These are phyloP conservation scores for Xylaria digitata DNA, from an alignment of 2,329 filamentous ascomycete genomes.

Conservation along the genomic window DNA sequence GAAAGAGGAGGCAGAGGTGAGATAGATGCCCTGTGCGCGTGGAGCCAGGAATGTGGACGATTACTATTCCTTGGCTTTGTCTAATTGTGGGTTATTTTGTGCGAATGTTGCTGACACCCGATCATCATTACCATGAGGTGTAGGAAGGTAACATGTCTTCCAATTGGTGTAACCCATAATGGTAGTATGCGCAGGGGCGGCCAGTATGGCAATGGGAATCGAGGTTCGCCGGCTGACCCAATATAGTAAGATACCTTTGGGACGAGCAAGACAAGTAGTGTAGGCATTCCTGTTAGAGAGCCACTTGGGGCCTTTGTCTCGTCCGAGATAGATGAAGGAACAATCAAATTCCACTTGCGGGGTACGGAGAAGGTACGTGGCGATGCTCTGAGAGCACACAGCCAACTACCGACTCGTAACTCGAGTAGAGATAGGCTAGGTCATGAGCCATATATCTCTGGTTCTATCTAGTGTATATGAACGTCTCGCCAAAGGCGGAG, in stretches of 20 bases:
- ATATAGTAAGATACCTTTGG: constrained; percentile 12
- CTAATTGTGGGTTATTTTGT: constrained; percentile 22
- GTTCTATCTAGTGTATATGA: neutral
- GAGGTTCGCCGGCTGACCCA: constrained; percentile 10
- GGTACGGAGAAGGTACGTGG: constrained; percentile 6
- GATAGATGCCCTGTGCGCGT: constrained; percentile 9
- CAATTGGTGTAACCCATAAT: neutral
- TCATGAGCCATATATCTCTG: constrained; percentile 1
- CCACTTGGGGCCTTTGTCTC: constrained; percentile 3
- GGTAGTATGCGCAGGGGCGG: neutral
- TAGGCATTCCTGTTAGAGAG: neutral
- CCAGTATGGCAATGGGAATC: neutral
- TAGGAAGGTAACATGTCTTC: constrained; percentile 13
- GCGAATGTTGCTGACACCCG: constrained; percentile 32
- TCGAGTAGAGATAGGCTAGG: constrained; percentile 4
- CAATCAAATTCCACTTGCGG: constrained; percentile 2
- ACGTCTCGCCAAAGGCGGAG: constrained; percentile 5
- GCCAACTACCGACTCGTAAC: neutral
- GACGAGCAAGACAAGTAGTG: neutral
- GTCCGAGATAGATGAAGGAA: neutral
- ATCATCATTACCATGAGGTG: constrained; percentile 24
- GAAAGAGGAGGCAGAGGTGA: too few relatives aligned
- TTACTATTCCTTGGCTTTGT: constrained; percentile 36
- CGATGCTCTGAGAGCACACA: neutral
- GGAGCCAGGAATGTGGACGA: constrained; percentile 27